phyloP scores from a whole-genome alignment of 768 basidiomycete species.

The Termitomyces sp. region DNA sequence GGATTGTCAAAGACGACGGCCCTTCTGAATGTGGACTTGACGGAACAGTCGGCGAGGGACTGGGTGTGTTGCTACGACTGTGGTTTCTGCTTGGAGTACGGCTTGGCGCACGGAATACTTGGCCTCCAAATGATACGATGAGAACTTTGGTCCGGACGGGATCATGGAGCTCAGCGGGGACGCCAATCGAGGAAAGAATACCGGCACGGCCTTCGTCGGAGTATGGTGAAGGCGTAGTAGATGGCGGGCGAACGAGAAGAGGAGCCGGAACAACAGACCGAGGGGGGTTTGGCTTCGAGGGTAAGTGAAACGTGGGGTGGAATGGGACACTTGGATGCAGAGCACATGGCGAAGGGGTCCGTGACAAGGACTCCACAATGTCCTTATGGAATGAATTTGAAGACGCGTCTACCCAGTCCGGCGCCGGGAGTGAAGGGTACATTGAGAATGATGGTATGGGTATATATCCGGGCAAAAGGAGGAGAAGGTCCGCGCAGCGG shows the following conservation, averaged over 20 bases:
- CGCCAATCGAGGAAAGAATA: slow-evolving; percentile 53
- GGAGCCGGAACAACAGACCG: slow-evolving; percentile 49
- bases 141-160: slow-evolving; percentile 51
- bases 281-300: slow-evolving; percentile 10
- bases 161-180: slow-evolving; percentile 49
- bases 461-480: slow-evolving; percentile 68
- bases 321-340: slow-evolving; percentile 43
- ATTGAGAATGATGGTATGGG: slow-evolving; percentile 69
- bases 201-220: slow-evolving; percentile 45
- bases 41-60: not conserved
- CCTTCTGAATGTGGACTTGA: not conserved
- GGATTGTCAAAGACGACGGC: not conserved
- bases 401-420: slow-evolving; percentile 53
- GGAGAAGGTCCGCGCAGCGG: slow-evolving; percentile 62
- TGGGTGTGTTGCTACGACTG: slow-evolving; percentile 23
- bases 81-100: slow-evolving; percentile 30
- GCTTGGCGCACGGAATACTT: slow-evolving; percentile 58
- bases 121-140: slow-evolving; percentile 79
- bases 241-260: slow-evolving; percentile 64
- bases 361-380: slow-evolving; percentile 37
- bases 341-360: slow-evolving; percentile 20
- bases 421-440: slow-evolving; percentile 51
- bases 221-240: slow-evolving; percentile 37
- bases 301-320: slow-evolving; percentile 17
- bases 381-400: slow-evolving; percentile 40